Percentiles rank a stretch among this genome's conserved stretches.
These are phyloP conservation scores for Penicillium sp. DNA, from an alignment of 2,329 filamentous ascomycete genomes.

Conservation along the genomic window DNA sequence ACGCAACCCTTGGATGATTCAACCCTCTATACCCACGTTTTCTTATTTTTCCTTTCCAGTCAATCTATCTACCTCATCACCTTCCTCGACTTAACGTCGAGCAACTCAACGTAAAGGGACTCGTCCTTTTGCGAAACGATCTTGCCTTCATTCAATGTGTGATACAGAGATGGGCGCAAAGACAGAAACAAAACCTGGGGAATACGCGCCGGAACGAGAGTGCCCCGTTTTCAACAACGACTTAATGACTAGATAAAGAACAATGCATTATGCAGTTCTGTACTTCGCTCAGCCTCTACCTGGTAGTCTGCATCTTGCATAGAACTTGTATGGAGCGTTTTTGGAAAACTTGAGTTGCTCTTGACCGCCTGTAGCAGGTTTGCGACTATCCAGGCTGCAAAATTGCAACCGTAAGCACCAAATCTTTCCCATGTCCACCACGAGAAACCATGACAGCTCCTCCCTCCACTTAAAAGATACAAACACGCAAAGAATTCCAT, in stretches of 20 bases:
- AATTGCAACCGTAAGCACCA: too few relatives aligned
- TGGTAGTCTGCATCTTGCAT: not conserved
- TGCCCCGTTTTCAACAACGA: slow-evolving; percentile 39
- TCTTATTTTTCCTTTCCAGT: slow-evolving; percentile 15
- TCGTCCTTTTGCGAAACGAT: not conserved
- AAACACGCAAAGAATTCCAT: slow-evolving; percentile 7
- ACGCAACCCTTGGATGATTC: slow-evolving; percentile 37
- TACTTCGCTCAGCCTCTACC: not conserved
- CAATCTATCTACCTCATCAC: slow-evolving; percentile 11
- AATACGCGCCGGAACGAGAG: slow-evolving; percentile 1
- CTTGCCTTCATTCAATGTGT: slow-evolving; percentile 1
- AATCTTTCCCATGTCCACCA: not conserved
- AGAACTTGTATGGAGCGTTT: not conserved
- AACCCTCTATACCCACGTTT: slow-evolving; percentile 45
- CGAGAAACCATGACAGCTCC: not conserved
- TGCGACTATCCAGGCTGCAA: not conserved
- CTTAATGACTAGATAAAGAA: slow-evolving; percentile 21
- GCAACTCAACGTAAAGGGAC: slow-evolving; percentile 7
- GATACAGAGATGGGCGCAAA: not conserved
- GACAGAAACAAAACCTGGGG: not conserved
- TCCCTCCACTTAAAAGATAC: not conserved
- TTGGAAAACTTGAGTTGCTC: not conserved
- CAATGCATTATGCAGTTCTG: not conserved
- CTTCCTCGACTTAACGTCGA: slow-evolving; percentile 31
- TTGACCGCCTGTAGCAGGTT: not conserved